Evolutionary conservation across 2,329 filamentous ascomycete genomes (phyloP), one percentile per base, ranked within the genome.

Genomic region (Ascochyta clinopodiicola): DNA sequence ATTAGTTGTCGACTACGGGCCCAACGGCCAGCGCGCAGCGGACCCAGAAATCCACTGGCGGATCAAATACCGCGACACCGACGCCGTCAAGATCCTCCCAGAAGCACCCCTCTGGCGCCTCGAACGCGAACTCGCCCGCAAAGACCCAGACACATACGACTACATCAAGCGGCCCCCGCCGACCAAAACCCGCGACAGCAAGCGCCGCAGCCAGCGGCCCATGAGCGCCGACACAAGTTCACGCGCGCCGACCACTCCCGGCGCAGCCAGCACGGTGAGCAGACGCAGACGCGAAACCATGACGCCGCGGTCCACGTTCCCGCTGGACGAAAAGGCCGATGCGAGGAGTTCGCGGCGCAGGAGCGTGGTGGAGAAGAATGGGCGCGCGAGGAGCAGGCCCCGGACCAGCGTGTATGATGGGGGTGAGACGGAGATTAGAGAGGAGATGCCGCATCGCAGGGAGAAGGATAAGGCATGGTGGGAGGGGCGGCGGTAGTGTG

Each of bases 91-190:
- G 22, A 64, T 74, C 7, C 63, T 81, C 15, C 79, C 78, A 0
- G 79, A 81, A 64, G 75, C 75, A 5, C 79, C 79, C 6, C 69
- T 81, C 4, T 79, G 77, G 75, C 66, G 72, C 7, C 61, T 80
- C 2, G 79, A 81, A 59, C 69, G 75, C 15, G 78, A 80, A 51
- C 62, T 81, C 39, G 64, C 74, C 9, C 65, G 70, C n/a, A 68
- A 73, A 24, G 79, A 80, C 56, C 72, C 72, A 1, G 69, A 78
- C 27, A 78, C 74, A 3, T 78, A 77, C 45, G 74, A 78, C 21
- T 76, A 76, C 46, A 71, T 79, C 10, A 69, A 69, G 24, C 57
- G 65, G 29, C 76, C 76, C 6, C 72, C 74, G 12, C 59, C 69
- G 6, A 75, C 68, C 7, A 60, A 62, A 4, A 61, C 54, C 10